Evolutionary conservation across 441 rosid species (phyloP), one percentile per base, ranked within the genome.

Genomic region (Raphanus hybrid): DNA sequence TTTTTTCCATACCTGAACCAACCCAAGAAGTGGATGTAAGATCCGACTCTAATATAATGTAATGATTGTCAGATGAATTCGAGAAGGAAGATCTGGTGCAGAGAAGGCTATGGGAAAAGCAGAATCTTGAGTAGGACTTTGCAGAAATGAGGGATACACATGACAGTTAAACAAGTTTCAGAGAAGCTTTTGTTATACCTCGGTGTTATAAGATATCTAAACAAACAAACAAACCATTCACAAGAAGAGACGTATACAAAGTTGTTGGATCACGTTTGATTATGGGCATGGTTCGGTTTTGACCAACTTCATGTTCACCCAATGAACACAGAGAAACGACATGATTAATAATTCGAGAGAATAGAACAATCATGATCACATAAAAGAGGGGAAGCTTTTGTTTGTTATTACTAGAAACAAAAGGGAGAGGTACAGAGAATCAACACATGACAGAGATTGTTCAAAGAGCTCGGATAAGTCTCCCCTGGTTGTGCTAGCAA

Each of bases 51-150:
- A 68, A 75, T 8, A 18, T 8, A 14, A 37, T 3, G 27, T 39
- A 16, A 64, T 67, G 41, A 59, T 3, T 45, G 18, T 45, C 50
- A 95, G 99, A 91, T 84, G 97, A 90, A 77, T 69, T 82, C 48
- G 89, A 62, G 15, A 89, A 86, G 86, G 96, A 93, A 67, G 96
- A 90, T 73, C 93, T 95, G 52, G 80, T 93, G 71, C 79, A 78
- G 65, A 87, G 86, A 64, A 84, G 91, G 50, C 74, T 95, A 26
- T 93, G 99, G 98, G 87, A 87, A 73, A 91, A 87, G 83, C 75
- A 87, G 26, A 92, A 95, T 85, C 85, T 88, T 71, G 95, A 91
- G 69, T 83, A 76, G 67, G 91, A 95, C 89, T 66, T 84, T 59
- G 82, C 90, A 12, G 98, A 91, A 68, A 84, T 86, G 64, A 70